phyloP scores from a whole-genome alignment of 78 protist species.

The Bodo saltans region DNA sequence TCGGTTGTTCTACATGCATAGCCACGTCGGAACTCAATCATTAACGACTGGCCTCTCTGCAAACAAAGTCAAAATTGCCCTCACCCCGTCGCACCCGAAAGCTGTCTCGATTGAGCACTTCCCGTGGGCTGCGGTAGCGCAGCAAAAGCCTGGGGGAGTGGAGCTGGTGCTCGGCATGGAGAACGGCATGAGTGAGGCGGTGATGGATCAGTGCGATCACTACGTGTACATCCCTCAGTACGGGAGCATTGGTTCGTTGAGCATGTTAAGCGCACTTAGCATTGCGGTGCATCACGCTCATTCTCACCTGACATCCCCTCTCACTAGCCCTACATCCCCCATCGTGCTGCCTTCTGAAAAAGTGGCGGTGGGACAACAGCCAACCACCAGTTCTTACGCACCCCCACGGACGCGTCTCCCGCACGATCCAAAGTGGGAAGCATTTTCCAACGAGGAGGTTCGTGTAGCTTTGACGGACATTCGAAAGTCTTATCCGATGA shows the following conservation, averaged over 20 bases:
- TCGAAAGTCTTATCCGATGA: background rate
- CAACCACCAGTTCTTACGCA: background rate
- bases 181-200: background rate
- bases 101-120: background rate
- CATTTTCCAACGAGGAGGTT: background rate
- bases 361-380: too few species aligned
- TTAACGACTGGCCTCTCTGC: too few species aligned
- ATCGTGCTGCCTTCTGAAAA: too few species aligned
- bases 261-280: background rate
- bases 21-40: background rate
- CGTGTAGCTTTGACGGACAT: background rate
- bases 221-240: background rate
- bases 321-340: background rate
- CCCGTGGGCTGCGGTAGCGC: too few species aligned
- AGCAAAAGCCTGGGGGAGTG: too few species aligned
- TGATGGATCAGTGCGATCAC: background rate
- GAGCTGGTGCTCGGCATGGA: background rate
- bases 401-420: background rate
- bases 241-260: background rate
- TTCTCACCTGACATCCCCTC: background rate
- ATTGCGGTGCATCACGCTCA: background rate
- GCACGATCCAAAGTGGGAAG: background rate
- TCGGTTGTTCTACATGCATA: background rate
- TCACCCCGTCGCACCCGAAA: background rate
- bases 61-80: background rate